phyloP scores from a whole-genome alignment of 179 eudicot genomes.

The Silene noctiflora region DNA sequence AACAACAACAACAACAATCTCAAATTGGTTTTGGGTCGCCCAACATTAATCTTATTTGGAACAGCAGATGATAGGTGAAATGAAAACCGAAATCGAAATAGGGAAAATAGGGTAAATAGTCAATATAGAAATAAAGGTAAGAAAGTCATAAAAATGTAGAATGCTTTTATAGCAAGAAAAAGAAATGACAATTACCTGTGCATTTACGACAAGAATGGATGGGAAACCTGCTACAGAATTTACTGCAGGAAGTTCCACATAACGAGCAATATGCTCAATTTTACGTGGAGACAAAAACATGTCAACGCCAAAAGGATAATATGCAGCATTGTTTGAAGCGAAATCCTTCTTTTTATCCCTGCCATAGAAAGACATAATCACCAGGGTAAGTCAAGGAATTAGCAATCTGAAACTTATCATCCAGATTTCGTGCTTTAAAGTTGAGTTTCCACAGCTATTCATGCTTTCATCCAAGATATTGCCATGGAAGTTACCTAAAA shows the following conservation, averaged over 20 bases:
- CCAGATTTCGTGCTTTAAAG: background rate
- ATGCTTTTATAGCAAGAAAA: background rate
- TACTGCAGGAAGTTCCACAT: slow-evolving; percentile 69
- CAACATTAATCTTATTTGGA: too few species aligned
- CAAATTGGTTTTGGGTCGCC: too few species aligned
- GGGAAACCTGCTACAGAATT: slow-evolving; percentile 60
- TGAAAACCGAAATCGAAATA: too few species aligned
- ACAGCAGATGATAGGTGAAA: too few species aligned
- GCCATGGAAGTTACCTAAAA: slow-evolving; percentile 48
- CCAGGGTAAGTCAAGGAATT: slow-evolving; percentile 9
- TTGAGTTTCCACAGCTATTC: background rate
- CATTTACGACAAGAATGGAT: slow-evolving; percentile 87
- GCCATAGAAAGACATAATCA: slow-evolving; percentile 17
- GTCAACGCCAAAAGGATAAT: slow-evolving; percentile 88
- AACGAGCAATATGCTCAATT: slow-evolving; percentile 87
- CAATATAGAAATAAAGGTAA: background rate
- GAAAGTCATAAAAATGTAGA: background rate
- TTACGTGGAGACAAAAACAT: slow-evolving; percentile 76
- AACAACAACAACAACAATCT: too few species aligned
- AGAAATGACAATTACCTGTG: slow-evolving; percentile 53
- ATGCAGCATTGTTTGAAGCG: slow-evolving; percentile 77
- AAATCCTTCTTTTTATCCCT: slow-evolving; percentile 93
- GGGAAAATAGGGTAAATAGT: too few species aligned
- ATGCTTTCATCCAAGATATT: slow-evolving; percentile 1
- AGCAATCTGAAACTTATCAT: background rate